Base-by-base conservation (phyloP, 768 basidiomycete species). In the Suillus fuscotomentosus region DNA sequence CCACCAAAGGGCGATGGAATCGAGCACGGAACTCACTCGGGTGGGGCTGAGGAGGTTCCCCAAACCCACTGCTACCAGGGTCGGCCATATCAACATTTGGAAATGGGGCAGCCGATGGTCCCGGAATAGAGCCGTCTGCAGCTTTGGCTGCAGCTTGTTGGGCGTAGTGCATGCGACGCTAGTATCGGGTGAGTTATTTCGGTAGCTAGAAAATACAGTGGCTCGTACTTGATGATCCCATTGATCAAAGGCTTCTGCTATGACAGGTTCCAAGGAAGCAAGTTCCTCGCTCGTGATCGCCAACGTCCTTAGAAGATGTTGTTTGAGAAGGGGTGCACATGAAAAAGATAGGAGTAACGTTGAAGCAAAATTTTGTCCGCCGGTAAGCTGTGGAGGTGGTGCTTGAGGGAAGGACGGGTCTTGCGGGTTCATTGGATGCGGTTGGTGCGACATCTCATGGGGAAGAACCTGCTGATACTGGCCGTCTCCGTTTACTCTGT, bases 171-270 rank as follows among this genome's bases (percentile, higher is more conserved):
- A 84, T 70, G 1, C 79, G 80, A 57, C 84, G 81, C 84, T 85
- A 41, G 36, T 56, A 38, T 50, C 15, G 22, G 47, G 22, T 27
- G 34, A 63, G 54, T 41, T n/a, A 41, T 61, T 22, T 50, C 38
- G 48, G 59, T 11, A 60, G 42, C 20, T 66, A 63, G 9, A 42
- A 65, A 63, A 48, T 63, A 64, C 53, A 24, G 61, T 34, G 22
- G n/a, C 36, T 73, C 84, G 63, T 71, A 92, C 91, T 74, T 89
- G 88, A 68, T 87, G 86, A 70, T 94, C 88, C 92, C 92, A 94
- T 47, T 90, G 88, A 64, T 94, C 92, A 84, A 91, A 94, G 20
- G 91, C 91, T 53, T 90, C 88, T 6, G 92, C 91, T 54, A 94
- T 88, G 69, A 92, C 80, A 34, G 91, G 89, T 71, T 94, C 90